Evolutionary conservation across 768 basidiomycete genomes (phyloP), one percentile per base, ranked within the genome.

Genomic region (Termitomyces sp.): DNA sequence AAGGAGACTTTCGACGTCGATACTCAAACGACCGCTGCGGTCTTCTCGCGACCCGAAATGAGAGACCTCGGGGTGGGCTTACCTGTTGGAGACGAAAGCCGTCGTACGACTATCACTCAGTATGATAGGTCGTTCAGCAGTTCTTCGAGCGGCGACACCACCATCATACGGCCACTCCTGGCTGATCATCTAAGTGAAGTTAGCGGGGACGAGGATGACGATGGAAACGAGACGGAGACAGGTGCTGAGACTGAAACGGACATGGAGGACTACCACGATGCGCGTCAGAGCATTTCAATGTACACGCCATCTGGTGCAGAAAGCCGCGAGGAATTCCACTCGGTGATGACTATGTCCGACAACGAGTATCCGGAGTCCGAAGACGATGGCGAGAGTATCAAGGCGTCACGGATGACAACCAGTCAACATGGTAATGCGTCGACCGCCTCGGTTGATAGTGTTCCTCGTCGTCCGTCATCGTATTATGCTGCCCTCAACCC

Each of bases 281-380:
- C 93, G 2, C 76, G 86, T 45, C 85, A 87, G 67, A 92, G 79
- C 61, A 75, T 80, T 60, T 85, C 82, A 63, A 79, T 83, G 70
- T 86, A 85, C 1, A 89, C 91, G 4, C 76, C 79, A 4, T 85
- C 83, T 32, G 64, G 54, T 5, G 66, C 64, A 4, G 81, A 81
- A 57, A 88, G 88, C 50, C 74, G 73, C 32, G 85, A 89, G 36
- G 88, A 90, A 64, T 91, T 91, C 82, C 85, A 92, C 67, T 91
- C 88, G 6, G 76, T 88, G 68, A 71, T 83, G 76, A 89, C 88
- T 2, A 72, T 83, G 72, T 84, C 87, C 40, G 89, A 91, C 62
- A 85, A 83, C 58, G 89, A 83, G 55, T 84, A 80, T 65, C 85
- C 82, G 2, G 81, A 77, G 54, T 78, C 80, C 42, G 81, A 78